phyloP scores from a whole-genome alignment of 2,329 filamentous ascomycete species.

The Elsinoe necatrix region DNA sequence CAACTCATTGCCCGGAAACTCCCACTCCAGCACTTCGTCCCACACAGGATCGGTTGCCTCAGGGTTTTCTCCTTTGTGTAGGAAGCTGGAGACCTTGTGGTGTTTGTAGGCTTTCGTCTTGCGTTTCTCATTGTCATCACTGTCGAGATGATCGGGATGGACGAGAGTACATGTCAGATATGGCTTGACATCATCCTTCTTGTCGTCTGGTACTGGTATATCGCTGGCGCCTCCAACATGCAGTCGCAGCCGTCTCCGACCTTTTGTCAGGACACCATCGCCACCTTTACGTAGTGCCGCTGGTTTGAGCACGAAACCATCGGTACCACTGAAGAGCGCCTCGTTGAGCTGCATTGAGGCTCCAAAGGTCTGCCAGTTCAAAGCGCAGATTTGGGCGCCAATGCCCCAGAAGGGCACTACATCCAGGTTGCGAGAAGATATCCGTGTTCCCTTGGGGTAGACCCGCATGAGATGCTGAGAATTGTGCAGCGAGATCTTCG shows the following conservation, averaged over 20 bases:
- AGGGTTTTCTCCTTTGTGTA: conserved; percentile 50
- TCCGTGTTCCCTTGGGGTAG: conserved; percentile 60
- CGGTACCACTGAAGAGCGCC: conserved; percentile 56
- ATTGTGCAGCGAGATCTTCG: conserved; percentile 53
- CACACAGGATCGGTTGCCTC: conserved; percentile 54
- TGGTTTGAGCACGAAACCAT: conserved; percentile 59
- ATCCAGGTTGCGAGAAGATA: conserved; percentile 56
- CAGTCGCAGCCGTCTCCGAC: conserved; percentile 45
- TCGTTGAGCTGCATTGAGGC: conserved; percentile 60
- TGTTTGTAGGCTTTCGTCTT: conserved; percentile 56
- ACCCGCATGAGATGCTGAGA: conserved; percentile 60
- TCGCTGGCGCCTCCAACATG: conserved; percentile 56
- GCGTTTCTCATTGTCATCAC: conserved; percentile 46
- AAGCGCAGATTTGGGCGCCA: conserved; percentile 59
- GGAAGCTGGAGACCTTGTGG: conserved; percentile 50
- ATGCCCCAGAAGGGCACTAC: conserved; percentile 58
- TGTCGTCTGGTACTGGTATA: conserved; percentile 47
- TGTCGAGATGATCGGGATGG: conserved; percentile 46
- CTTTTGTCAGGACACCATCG: conserved; percentile 41
- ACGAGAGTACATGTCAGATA: conserved; percentile 59
- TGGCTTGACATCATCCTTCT: conserved; percentile 49
- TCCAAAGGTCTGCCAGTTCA: conserved; percentile 63
- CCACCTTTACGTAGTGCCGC: conserved; percentile 50
- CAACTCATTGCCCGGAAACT: conserved; percentile 58
- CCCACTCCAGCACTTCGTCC: conserved; percentile 60